Percentiles rank a stretch among this genome's conserved stretches.
Conservation (phyloP, 805 yeast genomes). For the Vanderwaltozyma verrucispora region DNA sequence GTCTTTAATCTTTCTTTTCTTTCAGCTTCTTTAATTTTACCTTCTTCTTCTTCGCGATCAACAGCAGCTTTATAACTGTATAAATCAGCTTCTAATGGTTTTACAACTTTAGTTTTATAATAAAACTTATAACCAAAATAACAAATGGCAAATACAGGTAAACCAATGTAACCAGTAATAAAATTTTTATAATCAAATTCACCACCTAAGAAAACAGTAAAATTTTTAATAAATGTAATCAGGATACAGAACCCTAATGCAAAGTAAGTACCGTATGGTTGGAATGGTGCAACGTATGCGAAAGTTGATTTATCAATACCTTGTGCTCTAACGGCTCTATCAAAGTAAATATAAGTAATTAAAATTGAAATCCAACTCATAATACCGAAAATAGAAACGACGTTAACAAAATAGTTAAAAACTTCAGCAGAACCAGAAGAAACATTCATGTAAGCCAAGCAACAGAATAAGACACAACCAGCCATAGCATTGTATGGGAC, state of each 20-base stretch:
- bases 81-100: constrained; percentile 48
- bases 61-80: constrained; percentile 19
- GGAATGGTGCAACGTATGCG: constrained; percentile 55
- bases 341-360: constrained; percentile 56
- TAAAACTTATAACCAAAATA: constrained; percentile 51
- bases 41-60: constrained; percentile 27
- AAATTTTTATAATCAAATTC: constrained; percentile 53
- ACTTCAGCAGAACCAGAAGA: constrained; percentile 45
- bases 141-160: constrained; percentile 43
- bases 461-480: constrained; percentile 43
- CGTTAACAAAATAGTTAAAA: constrained; percentile 62
- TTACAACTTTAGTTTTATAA: constrained; percentile 38
- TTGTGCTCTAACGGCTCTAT: constrained; percentile 56
- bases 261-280: constrained; percentile 56
- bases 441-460: constrained; percentile 62
- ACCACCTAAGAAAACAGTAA: constrained; percentile 58
- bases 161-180: constrained; percentile 69
- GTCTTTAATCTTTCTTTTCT: constrained; percentile 20
- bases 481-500: constrained; percentile 54
- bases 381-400: constrained; percentile 66
- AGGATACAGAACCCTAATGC: constrained; percentile 45
- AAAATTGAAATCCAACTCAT: constrained; percentile 67
- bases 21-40: constrained; percentile 24
- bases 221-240: constrained; percentile 56
- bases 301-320: constrained; percentile 47